Base-by-base conservation (phyloP, 192 early-diverging fungal species). In the Spinellus fusiger region DNA sequence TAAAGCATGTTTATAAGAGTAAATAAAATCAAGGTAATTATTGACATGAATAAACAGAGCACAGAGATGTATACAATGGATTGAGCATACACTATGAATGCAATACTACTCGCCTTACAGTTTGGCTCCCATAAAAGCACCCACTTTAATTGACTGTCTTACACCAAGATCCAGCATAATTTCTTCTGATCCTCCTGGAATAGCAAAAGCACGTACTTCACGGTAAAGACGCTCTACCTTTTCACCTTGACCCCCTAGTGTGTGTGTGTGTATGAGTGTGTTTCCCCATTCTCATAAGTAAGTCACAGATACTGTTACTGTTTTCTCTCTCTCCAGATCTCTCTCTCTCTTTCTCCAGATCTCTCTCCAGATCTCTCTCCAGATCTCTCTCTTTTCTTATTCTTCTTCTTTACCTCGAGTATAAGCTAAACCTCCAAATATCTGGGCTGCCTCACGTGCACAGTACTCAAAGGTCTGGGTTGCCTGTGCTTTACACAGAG, bases 161-260 rank as follows among this genome's bases (percentile, higher is more conserved):
- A 92, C 81, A 35, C 92, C 92, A 12, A 93, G 68, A 64, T 93
- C 92, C 49, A 92, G 68, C 92, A 93, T 93, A 67, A 92, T 93
- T 59, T 93, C 60, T 49, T 50, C 92, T 32, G 83, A 86, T 22
- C 92, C 92, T 28, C 92, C 92, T 37, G 89, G 89, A 64, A 92
- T 92, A 28, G 89, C 87, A 60, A 87, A 89, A 22, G 84, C 86
- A 32, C 89, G 70, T 1, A 94, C 92, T 77, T 94, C 92, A 62
- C 92, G 82, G 70, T 91, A 91, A 27, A 93, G 70, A 58, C 92
- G 76, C 78, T 94, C 92, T 16, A 94, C 81, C 62, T 85, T 83
- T 68, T 84, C 84, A 46, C 77, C 84, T 54, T 86, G 84, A 25
- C 83, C 69, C 46, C 92, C 40, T 44, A 59, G 63, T 10, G 61